Evolutionary conservation across 1,139 yeast genomes (phyloP).

Genomic region (Yamadazyma kanchanaburiensis): DNA sequence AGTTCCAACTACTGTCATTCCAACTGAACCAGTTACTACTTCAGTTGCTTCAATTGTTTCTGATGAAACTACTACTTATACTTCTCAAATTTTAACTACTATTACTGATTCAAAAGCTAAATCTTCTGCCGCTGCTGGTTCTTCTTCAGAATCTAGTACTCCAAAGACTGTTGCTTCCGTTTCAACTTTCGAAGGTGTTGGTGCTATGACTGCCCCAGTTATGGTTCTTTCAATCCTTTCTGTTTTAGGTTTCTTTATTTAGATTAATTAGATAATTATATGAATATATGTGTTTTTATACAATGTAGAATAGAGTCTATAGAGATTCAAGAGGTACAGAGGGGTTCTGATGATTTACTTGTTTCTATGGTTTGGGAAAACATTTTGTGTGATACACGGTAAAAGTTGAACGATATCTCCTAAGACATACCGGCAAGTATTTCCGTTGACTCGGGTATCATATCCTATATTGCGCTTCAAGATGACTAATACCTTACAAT

Average conservation of each 20-base stretch:
- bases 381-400: too few species aligned
- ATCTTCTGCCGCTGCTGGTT: too few species aligned
- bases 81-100: constrained; percentile 2
- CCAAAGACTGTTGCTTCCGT: constrained; percentile 2
- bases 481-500: too few species aligned
- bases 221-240: constrained; percentile 8
- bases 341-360: too few species aligned
- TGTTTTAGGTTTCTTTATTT: constrained; percentile 8
- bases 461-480: too few species aligned
- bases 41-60: constrained; percentile 2
- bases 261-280: background rate
- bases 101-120: too few species aligned
- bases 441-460: too few species aligned
- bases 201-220: constrained; percentile 7
- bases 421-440: too few species aligned
- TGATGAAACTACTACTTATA: constrained; percentile 6
- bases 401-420: too few species aligned
- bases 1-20: constrained; percentile 17
- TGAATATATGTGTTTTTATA: background rate
- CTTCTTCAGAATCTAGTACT: background rate
- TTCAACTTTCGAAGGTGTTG: constrained; percentile 9
- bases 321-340: too few species aligned
- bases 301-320: too few species aligned
- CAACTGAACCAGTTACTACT: constrained; percentile 4
- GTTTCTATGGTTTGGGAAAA: too few species aligned